phyloP scores from a whole-genome alignment of 192 early-diverging fungal genomes.

The Funneliformis geosporum region DNA sequence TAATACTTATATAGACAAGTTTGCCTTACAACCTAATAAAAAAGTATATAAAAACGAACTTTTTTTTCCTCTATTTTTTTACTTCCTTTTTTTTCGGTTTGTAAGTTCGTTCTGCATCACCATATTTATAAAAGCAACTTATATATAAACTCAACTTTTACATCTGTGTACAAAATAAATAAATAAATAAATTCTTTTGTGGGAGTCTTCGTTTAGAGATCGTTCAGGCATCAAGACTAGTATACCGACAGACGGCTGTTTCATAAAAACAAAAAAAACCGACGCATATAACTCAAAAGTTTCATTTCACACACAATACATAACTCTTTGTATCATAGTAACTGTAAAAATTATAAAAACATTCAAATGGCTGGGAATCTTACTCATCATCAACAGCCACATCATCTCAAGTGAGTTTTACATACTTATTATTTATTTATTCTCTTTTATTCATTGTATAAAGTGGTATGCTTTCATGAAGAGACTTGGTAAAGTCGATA shows the following conservation, averaged over 20 bases:
- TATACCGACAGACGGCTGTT: not conserved
- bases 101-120: not conserved
- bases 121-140: not conserved
- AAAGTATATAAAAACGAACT: not conserved
- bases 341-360: not conserved
- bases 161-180: not conserved
- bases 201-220: not conserved
- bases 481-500: too few species aligned
- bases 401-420: constrained; percentile 32
- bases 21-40: not conserved
- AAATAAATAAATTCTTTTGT: not conserved
- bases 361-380: not conserved
- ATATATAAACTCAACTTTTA: not conserved
- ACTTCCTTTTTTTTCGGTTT: too few species aligned
- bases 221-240: not conserved
- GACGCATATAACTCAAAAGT: not conserved
- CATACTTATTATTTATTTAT: not conserved
- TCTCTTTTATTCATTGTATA: not conserved
- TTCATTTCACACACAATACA: not conserved
- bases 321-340: not conserved
- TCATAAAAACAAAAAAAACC: not conserved
- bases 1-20: not conserved
- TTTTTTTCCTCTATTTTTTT: not conserved
- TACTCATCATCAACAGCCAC: constrained; percentile 13
- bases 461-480: not conserved